A percentile compares a stretch with the other conserved stretches of the same genome.
Evolutionary conservation across 441 rosid species (phyloP).

Genomic region (Croton laevigatus): DNA sequence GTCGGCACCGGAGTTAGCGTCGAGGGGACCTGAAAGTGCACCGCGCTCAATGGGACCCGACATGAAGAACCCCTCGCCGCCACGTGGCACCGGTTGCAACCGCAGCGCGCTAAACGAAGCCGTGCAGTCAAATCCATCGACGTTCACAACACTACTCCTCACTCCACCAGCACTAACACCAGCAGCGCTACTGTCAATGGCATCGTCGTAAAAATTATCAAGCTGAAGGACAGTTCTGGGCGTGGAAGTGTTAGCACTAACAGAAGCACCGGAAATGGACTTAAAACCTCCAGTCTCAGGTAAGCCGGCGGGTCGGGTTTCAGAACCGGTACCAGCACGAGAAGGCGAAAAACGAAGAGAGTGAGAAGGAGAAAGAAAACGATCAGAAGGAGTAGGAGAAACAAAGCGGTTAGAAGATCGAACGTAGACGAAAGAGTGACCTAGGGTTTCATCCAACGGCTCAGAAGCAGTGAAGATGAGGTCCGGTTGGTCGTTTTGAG

Average conservation of each 20-base stretch:
- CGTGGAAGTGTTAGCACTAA: slow-evolving; percentile 79
- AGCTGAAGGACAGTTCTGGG: slow-evolving; percentile 81
- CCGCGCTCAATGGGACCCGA: slow-evolving; percentile 90
- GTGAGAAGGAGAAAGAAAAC: slow-evolving; percentile 74
- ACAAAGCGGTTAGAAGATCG: slow-evolving; percentile 79
- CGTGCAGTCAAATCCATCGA: slow-evolving; percentile 81
- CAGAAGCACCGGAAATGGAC: slow-evolving; percentile 90
- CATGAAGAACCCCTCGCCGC: slow-evolving; percentile 58
- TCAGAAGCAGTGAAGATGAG: slow-evolving; percentile 49
- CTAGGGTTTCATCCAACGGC: slow-evolving; percentile 87
- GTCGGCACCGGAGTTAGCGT: slow-evolving; percentile 37
- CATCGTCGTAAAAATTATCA: slow-evolving; percentile 73
- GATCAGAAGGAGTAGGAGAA: slow-evolving; percentile 75
- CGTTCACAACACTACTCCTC: slow-evolving; percentile 47
- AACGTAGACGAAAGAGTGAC: slow-evolving; percentile 87
- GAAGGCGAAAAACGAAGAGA: slow-evolving; percentile 85
- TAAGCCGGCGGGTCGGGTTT: slow-evolving; percentile 21
- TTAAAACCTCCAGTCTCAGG: slow-evolving; percentile 52
- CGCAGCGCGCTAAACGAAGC: slow-evolving; percentile 87
- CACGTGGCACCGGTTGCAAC: slow-evolving; percentile 80
- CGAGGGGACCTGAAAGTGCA: slow-evolving; percentile 70
- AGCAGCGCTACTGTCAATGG: slow-evolving; percentile 41
- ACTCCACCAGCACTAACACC: slow-evolving; percentile 37
- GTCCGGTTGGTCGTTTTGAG: slow-evolving; percentile 28
- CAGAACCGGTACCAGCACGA: slow-evolving; percentile 36